Evolutionary conservation across 1,284 basidiomycete genomes (phyloP).

Genomic region (Stygiomarasmius scandens): DNA sequence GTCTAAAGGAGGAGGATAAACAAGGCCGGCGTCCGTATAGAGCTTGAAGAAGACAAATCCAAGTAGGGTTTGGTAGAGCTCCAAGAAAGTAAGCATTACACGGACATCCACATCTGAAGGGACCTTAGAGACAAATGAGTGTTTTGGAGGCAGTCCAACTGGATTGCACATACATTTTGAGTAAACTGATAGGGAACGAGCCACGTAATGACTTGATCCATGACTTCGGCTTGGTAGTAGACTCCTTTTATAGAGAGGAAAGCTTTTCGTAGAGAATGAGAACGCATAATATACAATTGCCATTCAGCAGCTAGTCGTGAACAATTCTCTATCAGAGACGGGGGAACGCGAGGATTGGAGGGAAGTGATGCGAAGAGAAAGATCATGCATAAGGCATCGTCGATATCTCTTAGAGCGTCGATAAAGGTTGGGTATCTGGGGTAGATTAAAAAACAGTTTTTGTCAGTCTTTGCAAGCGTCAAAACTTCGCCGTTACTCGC

Average conservation of each 20-base stretch:
- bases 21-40: slow-evolving; percentile 91
- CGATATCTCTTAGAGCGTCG: slow-evolving; percentile 94
- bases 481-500: slow-evolving; percentile 41
- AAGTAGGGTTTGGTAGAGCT: slow-evolving; percentile 96
- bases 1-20: slow-evolving; percentile 95
- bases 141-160: slow-evolving; percentile 8
- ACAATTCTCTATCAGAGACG: slow-evolving; percentile 90
- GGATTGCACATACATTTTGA: slow-evolving; percentile 70
- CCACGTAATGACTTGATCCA: slow-evolving; percentile 95
- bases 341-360: slow-evolving; percentile 78
- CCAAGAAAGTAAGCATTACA: slow-evolving; percentile 98
- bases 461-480: too few species aligned
- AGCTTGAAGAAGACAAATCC: slow-evolving; percentile 98
- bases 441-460: neutral
- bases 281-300: slow-evolving; percentile 95
- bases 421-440: slow-evolving; percentile 94
- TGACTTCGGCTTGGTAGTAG: slow-evolving; percentile 96
- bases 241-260: slow-evolving; percentile 99
- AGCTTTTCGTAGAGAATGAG: slow-evolving; percentile 83
- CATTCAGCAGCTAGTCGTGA: slow-evolving; percentile 88
- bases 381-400: slow-evolving; percentile 95
- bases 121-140: slow-evolving; percentile 55
- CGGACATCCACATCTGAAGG: slow-evolving; percentile 96
- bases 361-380: slow-evolving; percentile 92
- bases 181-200: slow-evolving; percentile 98